Conservation (phyloP, 352 stramenopile genomes). For the Globisporangium yorkense region DNA sequence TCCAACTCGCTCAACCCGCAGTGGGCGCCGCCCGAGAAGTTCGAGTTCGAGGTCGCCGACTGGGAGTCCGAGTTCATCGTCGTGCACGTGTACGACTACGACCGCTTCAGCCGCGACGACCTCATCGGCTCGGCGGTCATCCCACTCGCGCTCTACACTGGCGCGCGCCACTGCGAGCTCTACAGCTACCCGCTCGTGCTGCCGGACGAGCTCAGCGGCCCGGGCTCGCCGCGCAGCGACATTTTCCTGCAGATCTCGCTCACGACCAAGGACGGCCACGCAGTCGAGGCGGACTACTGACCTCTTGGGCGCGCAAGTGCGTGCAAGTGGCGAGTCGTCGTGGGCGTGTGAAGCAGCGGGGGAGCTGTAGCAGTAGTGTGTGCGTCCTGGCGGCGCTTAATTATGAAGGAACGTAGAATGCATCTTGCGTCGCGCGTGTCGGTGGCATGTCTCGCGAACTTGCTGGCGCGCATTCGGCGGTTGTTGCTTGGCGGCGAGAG, state of each 20-base stretch:
- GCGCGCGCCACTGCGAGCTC: conserved; percentile 47
- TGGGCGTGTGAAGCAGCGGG: not conserved
- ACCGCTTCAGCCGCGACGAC: conserved; percentile 58
- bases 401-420: conserved; percentile 1
- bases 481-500: not conserved
- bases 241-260: conserved; percentile 64
- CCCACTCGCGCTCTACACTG: conserved; percentile 53
- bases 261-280: conserved; percentile 36
- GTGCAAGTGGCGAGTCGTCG: not conserved
- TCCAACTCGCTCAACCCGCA: conserved; percentile 58
- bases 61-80: conserved; percentile 63
- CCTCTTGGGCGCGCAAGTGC: not conserved
- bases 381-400: not conserved
- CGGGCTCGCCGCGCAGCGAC: conserved; percentile 41
- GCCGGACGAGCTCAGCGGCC: conserved; percentile 40
- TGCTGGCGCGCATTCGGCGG: too few species aligned
- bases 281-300: conserved; percentile 33
- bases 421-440: not conserved
- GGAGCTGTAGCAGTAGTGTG: not conserved
- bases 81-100: conserved; percentile 70
- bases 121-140: conserved; percentile 68
- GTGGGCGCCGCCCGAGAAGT: conserved; percentile 68
- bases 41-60: conserved; percentile 58
- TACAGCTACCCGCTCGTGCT: conserved; percentile 71
- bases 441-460: too few species aligned